Evolutionary conservation across 2,329 filamentous ascomycete species (phyloP), one percentile per base, ranked within the genome.

Genomic region (Aspergillus unguis): DNA sequence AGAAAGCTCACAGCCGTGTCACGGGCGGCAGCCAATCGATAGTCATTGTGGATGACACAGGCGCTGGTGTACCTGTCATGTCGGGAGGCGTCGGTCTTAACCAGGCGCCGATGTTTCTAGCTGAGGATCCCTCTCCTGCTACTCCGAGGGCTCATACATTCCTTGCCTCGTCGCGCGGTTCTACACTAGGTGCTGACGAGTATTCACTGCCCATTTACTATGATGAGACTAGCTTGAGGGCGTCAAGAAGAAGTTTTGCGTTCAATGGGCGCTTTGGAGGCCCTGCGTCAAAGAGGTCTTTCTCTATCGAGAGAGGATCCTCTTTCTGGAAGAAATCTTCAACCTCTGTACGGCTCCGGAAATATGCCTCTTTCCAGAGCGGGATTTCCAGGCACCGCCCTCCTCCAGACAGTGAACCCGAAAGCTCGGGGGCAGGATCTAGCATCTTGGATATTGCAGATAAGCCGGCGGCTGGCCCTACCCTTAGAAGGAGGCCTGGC

Each of bases 1-100:
- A 44, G n/a, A 71, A 79, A 41, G 54, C 63, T 31, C 59, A 66
- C 48, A 84, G 80, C 58, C 76, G 77, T 51, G 82, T 92, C 41
- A 94, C 90, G 0, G 79, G 80, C 8, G 88, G 90, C n/a, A 95
- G 90, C 76, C 87, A 92, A 65, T 95, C 90, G 0, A 95, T 96
- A 59, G 80, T 96, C 50, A 95, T 96, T 64, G 84, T 95, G 33
- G 89, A 95, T 61, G 81, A 81, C 57, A 83, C 81, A 31, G 73
- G 73, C 6, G 61, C 70, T 6, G 62, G 70, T 35, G 57, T 67
- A 31, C 68, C 71, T n/a, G 49, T 67, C 4, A 75, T 73, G 66
- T 68, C 73, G 8, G 73, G 73, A 6, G 73, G 65, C 4, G 54
- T 73, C 10, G 45, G 53, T 8, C 44, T 59, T 32, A 54, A 57